Percentiles rank a stretch among this genome's conserved stretches.
Evolutionary conservation across 768 basidiomycete genomes (phyloP).

Genomic region (Tylopilus plumbeoviolaceoides): DNA sequence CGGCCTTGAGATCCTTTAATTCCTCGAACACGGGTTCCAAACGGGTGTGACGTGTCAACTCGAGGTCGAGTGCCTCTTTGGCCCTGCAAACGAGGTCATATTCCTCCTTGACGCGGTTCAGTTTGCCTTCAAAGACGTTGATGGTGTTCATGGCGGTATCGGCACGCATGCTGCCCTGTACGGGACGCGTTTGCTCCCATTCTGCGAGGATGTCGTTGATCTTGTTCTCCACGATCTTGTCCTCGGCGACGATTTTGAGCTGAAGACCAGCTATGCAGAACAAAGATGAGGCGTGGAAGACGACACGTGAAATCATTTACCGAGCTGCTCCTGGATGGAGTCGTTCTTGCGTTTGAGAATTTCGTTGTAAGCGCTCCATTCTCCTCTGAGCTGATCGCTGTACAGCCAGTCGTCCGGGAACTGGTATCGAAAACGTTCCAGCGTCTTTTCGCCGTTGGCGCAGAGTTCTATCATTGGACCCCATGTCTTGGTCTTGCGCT

Average conservation of each 20-base stretch:
- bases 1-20: slow-evolving; percentile 91
- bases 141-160: slow-evolving; percentile 96
- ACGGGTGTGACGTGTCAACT: slow-evolving; percentile 83
- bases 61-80: slow-evolving; percentile 95
- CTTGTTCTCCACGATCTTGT: slow-evolving; percentile 96
- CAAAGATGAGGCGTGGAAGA: slow-evolving; percentile 1
- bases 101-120: slow-evolving; percentile 87
- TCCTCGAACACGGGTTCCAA: slow-evolving; percentile 95
- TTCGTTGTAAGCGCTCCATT: slow-evolving; percentile 99
- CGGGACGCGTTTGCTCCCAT: slow-evolving; percentile 95
- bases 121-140: slow-evolving; percentile 89
- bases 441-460: slow-evolving; percentile 91
- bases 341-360: slow-evolving; percentile 97
- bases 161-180: slow-evolving; percentile 94
- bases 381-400: slow-evolving; percentile 93
- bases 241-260: slow-evolving; percentile 98
- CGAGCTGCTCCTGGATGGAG: slow-evolving; percentile 96
- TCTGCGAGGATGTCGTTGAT: slow-evolving; percentile 86
- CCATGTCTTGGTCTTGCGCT: slow-evolving; percentile 96
- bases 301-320: slow-evolving; percentile 41
- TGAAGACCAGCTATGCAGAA: slow-evolving; percentile 78
- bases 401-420: slow-evolving; percentile 98
- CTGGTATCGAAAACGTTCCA: slow-evolving; percentile 95
- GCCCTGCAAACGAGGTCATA: slow-evolving; percentile 94
- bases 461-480: slow-evolving; percentile 94